Conservation (phyloP, 345 rosid genomes). For the Euphorbia tirucalli region DNA sequence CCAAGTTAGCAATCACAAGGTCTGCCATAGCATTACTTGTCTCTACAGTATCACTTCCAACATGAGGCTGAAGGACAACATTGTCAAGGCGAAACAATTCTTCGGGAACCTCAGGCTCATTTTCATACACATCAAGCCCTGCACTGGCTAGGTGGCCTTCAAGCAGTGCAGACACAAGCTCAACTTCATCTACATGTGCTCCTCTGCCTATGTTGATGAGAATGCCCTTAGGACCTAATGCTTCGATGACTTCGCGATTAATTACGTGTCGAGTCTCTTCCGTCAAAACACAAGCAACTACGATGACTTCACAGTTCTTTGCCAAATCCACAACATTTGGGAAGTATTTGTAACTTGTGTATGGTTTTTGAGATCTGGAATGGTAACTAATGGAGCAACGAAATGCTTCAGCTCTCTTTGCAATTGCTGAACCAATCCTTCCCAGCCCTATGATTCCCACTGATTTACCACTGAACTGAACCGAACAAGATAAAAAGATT, state of each 20-base stretch:
- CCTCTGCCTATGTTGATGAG: conserved; percentile 64
- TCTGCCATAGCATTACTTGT: conserved; percentile 32
- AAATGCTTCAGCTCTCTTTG: conserved; percentile 61
- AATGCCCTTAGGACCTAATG: conserved; percentile 60
- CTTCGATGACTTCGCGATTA: conserved; percentile 44
- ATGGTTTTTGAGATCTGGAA: conserved; percentile 46
- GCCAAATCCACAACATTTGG: conserved; percentile 46
- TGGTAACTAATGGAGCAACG: conserved; percentile 47
- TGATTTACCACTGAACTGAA: conserved; percentile 59
- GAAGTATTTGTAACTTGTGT: conserved; percentile 38
- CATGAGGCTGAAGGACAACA: conserved; percentile 59
- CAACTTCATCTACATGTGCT: conserved; percentile 52
- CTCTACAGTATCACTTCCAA: conserved; percentile 43
- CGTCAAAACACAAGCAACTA: conserved; percentile 56
- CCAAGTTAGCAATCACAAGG: conserved; percentile 28
- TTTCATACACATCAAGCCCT: conserved; percentile 54
- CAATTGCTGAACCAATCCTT: conserved; percentile 57
- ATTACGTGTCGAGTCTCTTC: conserved; percentile 50
- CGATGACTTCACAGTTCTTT: conserved; percentile 41
- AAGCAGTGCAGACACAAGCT: conserved; percentile 56
- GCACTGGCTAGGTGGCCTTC: conserved; percentile 64
- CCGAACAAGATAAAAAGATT: background rate
- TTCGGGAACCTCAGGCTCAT: conserved; percentile 60
- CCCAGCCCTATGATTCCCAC: conserved; percentile 62
- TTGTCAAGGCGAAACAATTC: conserved; percentile 43